A percentile compares a stretch with the other conserved stretches of the same genome.
Evolutionary conservation across 2,329 filamentous ascomycete genomes (phyloP).

Genomic region (Calonectria multiphialidica): DNA sequence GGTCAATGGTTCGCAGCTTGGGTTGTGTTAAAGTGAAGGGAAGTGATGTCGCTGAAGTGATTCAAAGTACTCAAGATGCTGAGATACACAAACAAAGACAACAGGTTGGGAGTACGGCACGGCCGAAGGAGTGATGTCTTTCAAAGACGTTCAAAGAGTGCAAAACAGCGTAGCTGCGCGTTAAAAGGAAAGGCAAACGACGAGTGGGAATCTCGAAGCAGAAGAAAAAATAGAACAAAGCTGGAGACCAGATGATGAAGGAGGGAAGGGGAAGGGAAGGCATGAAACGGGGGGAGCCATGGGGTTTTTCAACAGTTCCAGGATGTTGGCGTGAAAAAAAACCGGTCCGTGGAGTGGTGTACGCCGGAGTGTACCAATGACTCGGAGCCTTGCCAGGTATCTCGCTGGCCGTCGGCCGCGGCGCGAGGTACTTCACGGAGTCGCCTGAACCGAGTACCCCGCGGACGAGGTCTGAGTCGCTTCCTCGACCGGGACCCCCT

Average conservation of each 20-base stretch:
- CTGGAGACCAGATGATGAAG: constrained; percentile 38
- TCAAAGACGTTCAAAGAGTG: constrained; percentile 64
- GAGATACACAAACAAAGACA: constrained; percentile 32
- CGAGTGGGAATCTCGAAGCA: constrained; percentile 38
- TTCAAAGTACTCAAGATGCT: constrained; percentile 25
- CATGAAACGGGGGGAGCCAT: constrained; percentile 35
- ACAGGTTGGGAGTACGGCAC: constrained; percentile 46
- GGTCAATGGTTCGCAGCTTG: constrained; percentile 24
- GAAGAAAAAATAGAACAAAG: constrained; percentile 32
- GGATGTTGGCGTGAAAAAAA: constrained; percentile 8
- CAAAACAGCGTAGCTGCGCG: constrained; percentile 46
- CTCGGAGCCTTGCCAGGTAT: background rate
- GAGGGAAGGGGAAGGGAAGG: constrained; percentile 30
- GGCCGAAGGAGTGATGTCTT: constrained; percentile 56
- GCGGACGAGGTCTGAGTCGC: constrained; percentile 16
- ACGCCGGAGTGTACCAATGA: constrained; percentile 12
- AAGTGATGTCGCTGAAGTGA: constrained; percentile 30
- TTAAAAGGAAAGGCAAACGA: constrained; percentile 45
- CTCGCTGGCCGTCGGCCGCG: background rate
- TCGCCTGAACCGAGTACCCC: constrained; percentile 17
- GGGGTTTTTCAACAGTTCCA: constrained; percentile 37
- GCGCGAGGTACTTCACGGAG: background rate
- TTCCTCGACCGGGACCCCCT: background rate
- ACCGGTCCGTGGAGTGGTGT: background rate
- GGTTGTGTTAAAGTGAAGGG: constrained; percentile 22